Evolutionary conservation across 805 yeast genomes (phyloP).

Genomic region (Kodamaea neixiangensis): DNA sequence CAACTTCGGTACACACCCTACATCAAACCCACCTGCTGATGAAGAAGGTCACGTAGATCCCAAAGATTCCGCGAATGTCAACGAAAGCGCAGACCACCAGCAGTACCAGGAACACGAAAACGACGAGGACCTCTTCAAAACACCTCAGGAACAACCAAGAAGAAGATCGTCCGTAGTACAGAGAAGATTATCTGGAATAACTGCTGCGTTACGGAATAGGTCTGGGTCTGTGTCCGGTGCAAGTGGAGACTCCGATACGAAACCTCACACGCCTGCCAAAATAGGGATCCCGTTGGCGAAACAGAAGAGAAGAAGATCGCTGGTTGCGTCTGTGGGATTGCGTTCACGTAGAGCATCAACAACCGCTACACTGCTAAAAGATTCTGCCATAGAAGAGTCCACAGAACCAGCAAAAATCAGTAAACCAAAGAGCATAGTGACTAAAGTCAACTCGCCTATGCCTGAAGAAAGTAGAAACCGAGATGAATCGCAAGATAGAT

Average conservation of each 20-base stretch:
- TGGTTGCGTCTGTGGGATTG: constrained; percentile 11
- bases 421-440: not conserved
- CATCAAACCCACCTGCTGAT: not conserved
- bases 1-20: not conserved
- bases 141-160: constrained; percentile 20
- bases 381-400: not conserved
- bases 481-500: not conserved
- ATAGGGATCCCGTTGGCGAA: constrained; percentile 41
- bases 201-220: constrained; percentile 24
- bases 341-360: constrained; percentile 7
- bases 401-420: constrained; percentile 1
- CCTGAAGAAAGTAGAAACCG: constrained; percentile 9
- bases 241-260: constrained; percentile 14
- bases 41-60: constrained; percentile 30
- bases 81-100: not conserved
- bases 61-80: constrained; percentile 17
- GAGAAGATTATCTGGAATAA: constrained; percentile 40
- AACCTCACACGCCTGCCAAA: constrained; percentile 28
- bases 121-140: constrained; percentile 35
- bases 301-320: constrained; percentile 32
- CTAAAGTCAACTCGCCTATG: constrained; percentile 17
- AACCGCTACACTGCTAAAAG: not conserved
- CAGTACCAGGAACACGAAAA: constrained; percentile 18
- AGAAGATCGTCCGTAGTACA: constrained; percentile 34
- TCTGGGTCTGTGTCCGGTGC: constrained; percentile 32